Conservation (phyloP, 2,329 filamentous ascomycete species). For the Botrytis porri region DNA sequence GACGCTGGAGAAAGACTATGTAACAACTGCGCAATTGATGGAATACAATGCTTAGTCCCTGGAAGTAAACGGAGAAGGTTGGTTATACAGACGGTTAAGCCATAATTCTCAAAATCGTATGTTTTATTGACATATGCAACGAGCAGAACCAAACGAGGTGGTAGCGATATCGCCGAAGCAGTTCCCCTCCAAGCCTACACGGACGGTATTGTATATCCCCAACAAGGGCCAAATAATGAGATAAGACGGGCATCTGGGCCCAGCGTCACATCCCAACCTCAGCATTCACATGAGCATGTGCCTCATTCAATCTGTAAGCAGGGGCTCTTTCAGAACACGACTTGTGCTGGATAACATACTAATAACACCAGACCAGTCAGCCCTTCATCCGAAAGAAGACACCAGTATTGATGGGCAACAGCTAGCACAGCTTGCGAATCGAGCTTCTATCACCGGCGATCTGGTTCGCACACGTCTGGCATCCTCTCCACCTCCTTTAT, state of each 20-base stretch:
- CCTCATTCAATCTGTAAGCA: constrained; percentile 38
- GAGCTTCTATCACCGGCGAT: constrained; percentile 35
- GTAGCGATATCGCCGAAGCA: neutral
- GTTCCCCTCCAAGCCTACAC: neutral
- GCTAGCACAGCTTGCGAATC: constrained; percentile 24
- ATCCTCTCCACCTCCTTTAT: constrained; percentile 23
- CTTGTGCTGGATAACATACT: neutral
- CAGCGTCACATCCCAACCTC: neutral
- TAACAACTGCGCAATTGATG: constrained; percentile 42
- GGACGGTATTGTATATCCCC: constrained; percentile 26
- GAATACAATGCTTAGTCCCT: constrained; percentile 50
- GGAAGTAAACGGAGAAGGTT: constrained; percentile 68
- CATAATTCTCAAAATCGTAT: too few relatives aligned
- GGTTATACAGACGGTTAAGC: neutral
- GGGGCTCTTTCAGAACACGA: neutral
- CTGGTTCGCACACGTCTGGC: constrained; percentile 28
- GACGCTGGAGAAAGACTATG: constrained; percentile 35
- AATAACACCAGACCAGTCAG: constrained; percentile 31
- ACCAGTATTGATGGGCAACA: constrained; percentile 21
- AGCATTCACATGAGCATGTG: constrained; percentile 25
- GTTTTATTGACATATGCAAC: neutral
- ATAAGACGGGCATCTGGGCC: constrained; percentile 13
- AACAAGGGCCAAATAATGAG: constrained; percentile 31
- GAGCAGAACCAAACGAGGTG: constrained; percentile 5
- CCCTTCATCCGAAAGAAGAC: constrained; percentile 27